Base-by-base conservation (phyloP, 2,329 filamentous ascomycete genomes). In the Fusarium tjaetaba region DNA sequence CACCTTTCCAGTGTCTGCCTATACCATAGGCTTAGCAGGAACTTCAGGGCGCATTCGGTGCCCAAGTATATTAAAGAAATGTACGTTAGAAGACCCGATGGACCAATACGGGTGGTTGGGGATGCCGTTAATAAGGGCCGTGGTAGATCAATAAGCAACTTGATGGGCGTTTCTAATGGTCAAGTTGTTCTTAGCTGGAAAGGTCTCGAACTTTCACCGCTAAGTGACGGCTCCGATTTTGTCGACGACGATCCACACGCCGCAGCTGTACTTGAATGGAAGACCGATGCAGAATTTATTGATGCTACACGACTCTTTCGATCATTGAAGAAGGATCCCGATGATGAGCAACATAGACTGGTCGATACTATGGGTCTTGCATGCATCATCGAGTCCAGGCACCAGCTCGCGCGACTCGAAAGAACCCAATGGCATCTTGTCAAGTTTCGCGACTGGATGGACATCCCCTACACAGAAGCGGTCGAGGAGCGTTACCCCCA, bases 281-380 rank as follows among this genome's bases (percentile, higher is more conserved):
- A 60, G 57, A 28, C 57, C 36, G 57, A 60, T 51, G 57, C 45
- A 51, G 57, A 60, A 38, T 60, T 60, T 36, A 51, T 60, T 42
- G 57, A 51, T 51, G 45, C 45, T 36, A 60, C 57, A 42, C 45
- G 57, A 51, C 57, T 60, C 57, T 51, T 60, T 18, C 57, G 57
- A 60, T 60, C 57, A n/a, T 51, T 60, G 45, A 60, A 60, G 57
- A 60, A 60, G 57, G 57, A 60, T 60, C 57, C 57, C 9, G 57
- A 60, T 60, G 57, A 60, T 60, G 57, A 60, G 36, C 45, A 60
- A 60, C 57, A 60, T 28, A 60, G 57, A 51, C 36, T 60, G 45
- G 45, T 60, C 45, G 57, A 60, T 60, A 60, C 57, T 42, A 60
- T 60, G 57, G 45, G 57, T 36, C 57, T 60, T 13, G 57, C 57